Evolutionary conservation across 768 basidiomycete genomes (phyloP), one percentile per base, ranked within the genome.

Genomic region (Lepiota venenata): DNA sequence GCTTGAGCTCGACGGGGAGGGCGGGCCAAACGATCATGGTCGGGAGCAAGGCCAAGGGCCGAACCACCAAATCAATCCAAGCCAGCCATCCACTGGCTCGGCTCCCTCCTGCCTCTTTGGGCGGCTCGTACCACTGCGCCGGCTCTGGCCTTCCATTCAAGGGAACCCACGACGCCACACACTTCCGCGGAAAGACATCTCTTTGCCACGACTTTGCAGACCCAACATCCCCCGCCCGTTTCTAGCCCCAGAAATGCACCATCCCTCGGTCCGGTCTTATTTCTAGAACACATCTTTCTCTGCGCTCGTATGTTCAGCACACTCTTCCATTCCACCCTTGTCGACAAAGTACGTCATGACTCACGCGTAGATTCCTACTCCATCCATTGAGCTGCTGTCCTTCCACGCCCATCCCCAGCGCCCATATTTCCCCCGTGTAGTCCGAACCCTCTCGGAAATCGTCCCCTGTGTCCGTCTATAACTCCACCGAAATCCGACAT

Each of bases 1-100:
- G 61, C 27, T 69, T 63, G 5, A 71, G 63, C 58, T 74, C 71
- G 11, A 62, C 57, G 20, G 70, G 71, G 22, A 74, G 62, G 22
- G 60, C 60, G 14, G 63, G 55, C 71, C 72, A 74, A 20, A 68
- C 41, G 4, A 32, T 41, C 53, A 55, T 55, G 22, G 11, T 38
- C n/a, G 39, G 20, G 41, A 35, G 43, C 41, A 16, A 27, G 16
- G 39, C 9, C n/a, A 43, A 35, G 46, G 39, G 45, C 46, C 51
- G 42, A 52, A 52, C 51, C 51, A 52, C 20, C 53, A 55, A 48
- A 55, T 47, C 53, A 32, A 48, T 41, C 53, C 53, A 18, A 55
- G 47, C 47, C 46, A 39, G 43, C 10, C 50, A 51, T 40, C 32
- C 50, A 43, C 25, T 36, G 11, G 5, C 2, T 14, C 21, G 45